These are phyloP conservation scores for Inga laurina DNA, from an alignment of 306 rosid genomes.

Conservation along the genomic window DNA sequence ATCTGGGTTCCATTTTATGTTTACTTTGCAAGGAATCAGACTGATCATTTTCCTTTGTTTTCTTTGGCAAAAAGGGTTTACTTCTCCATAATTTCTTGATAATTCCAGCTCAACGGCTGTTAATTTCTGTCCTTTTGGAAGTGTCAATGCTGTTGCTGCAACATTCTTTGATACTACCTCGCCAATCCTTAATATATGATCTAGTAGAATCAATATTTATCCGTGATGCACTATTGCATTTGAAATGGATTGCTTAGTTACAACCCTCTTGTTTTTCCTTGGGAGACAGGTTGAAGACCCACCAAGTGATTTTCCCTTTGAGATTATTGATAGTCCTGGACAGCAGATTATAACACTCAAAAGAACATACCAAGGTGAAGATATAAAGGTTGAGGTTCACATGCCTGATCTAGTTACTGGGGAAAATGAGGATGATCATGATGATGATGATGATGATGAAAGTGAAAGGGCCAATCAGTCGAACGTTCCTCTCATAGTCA, in stretches of 20 bases:
- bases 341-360: conserved; percentile 63
- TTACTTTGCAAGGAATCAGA: not conserved
- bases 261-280: not conserved
- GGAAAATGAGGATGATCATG: conserved; percentile 39
- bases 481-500: conserved; percentile 70
- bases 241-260: not conserved
- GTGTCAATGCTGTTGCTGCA: not conserved
- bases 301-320: conserved; percentile 72
- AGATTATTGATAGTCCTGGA: conserved; percentile 68
- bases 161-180: not conserved
- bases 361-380: conserved; percentile 75
- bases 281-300: conserved; percentile 56
- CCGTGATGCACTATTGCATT: not conserved
- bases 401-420: conserved; percentile 91
- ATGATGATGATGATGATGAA: conserved; percentile 40
- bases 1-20: not conserved
- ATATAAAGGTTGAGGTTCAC: conserved; percentile 77
- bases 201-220: too few relatives aligned
- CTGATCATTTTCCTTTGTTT: not conserved
- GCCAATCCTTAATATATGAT: too few relatives aligned
- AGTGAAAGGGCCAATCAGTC: conserved; percentile 55
- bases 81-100: not conserved
- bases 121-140: not conserved
- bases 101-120: not conserved
- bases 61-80: not conserved